Evolutionary conservation across 495 filamentous ascomycete species (phyloP), one percentile per base, ranked within the genome.

Genomic region (Neurospora tetrasperma): DNA sequence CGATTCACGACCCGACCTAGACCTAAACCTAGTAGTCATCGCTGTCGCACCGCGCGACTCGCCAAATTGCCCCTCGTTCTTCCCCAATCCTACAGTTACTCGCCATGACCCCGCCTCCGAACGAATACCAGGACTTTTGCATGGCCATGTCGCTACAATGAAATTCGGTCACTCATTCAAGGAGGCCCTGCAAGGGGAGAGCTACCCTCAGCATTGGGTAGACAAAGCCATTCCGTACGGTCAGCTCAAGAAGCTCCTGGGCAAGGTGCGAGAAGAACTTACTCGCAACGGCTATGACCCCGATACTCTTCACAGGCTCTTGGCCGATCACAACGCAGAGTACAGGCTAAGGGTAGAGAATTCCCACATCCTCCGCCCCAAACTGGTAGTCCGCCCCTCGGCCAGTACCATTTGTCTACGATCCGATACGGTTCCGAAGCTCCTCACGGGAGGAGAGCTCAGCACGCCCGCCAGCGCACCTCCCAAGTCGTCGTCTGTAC

Each of bases 231-330:
- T 93, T 72, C 89, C 89, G 69, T 93, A 93, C 78, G 83, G 87
- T 42, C 86, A 91, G 75, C 87, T 93, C 71, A 93, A 93, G 79
- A 93, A 92, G 80, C 88, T 90, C 79, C 87, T 93, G 76, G 91
- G 90, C 74, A 88, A 87, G 78, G 86, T 93, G 40, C 76, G 88
- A 70, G 78, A 82, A 54, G 91, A 93, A 79, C 84, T 93, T 9
- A 76, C 81, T 16, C 81, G 81, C 18, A 79, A 91, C 10, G 91
- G 91, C 12, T 85, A 93, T 66, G 86, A 89, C 69, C 83, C 84
- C 5, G 83, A 86, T 14, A 90, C 88, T n/a, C 78, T 93, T 39
- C 82, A 83, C 46, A 81, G 82, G 41, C 81, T 93, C 39, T 75
- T 85, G 12, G 78, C 78, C 23, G 79, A 81, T 42, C 80, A 78